Percentiles rank a stretch among this genome's conserved stretches.
Conservation (phyloP, 208 protist species). For the Trichomonas tenax region DNA sequence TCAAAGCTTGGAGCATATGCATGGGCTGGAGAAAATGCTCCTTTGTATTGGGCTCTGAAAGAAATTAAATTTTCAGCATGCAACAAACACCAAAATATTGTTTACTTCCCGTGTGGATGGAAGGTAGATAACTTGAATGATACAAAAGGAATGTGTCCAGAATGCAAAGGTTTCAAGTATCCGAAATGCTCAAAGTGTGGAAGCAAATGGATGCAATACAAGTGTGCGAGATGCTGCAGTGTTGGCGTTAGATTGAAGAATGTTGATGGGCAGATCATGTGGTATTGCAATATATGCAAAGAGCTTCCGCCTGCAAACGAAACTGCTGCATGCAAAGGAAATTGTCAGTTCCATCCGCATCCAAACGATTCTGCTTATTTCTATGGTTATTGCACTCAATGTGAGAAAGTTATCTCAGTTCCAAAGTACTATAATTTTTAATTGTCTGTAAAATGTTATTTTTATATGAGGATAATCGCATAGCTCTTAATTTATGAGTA, state of each 20-base stretch:
- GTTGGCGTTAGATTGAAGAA: neutral
- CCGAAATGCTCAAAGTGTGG: neutral
- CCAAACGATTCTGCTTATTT: neutral
- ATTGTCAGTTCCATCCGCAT: neutral
- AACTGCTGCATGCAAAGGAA: neutral
- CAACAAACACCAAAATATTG: neutral
- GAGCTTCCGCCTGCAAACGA: neutral
- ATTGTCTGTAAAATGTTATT: no score
- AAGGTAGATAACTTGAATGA: neutral
- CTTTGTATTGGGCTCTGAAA: neutral
- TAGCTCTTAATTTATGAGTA: no score
- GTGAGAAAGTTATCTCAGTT: neutral
- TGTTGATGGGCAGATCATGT: neutral
- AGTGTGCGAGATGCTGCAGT: neutral
- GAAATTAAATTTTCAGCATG: neutral
- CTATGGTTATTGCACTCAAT: neutral
- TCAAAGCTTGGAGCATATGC: neutral
- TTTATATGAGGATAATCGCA: no score
- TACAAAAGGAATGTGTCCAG: neutral
- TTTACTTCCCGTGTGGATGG: neutral
- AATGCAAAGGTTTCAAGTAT: neutral
- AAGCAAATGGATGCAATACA: neutral
- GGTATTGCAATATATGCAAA: neutral
- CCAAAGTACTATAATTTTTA: neutral
- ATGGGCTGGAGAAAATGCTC: neutral